Evolutionary conservation across 257 asterid genomes (phyloP).

Genomic region (Anisodus acutangulus): DNA sequence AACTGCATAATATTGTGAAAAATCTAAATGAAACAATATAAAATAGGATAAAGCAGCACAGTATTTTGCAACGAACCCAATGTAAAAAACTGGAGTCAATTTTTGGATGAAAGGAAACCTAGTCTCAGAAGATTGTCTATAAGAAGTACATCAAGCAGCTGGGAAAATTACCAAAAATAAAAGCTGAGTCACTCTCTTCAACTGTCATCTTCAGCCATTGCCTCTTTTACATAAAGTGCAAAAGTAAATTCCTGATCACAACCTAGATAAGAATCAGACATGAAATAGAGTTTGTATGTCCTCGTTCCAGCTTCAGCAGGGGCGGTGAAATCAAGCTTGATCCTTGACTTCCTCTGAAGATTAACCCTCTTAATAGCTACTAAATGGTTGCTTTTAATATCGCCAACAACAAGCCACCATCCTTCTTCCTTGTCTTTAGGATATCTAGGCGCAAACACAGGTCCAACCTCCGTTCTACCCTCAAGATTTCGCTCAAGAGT

Average conservation of each 20-base stretch:
- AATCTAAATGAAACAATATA: background rate
- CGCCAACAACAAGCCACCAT: conserved; percentile 54
- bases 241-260: conserved; percentile 47
- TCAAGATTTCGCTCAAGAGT: conserved; percentile 46
- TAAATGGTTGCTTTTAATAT: conserved; percentile 40
- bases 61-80: too few relatives aligned
- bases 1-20: background rate
- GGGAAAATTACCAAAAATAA: conserved; percentile 3
- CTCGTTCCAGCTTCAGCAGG: conserved; percentile 38
- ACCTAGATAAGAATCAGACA: conserved; percentile 49
- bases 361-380: conserved; percentile 47
- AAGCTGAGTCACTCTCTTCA: background rate
- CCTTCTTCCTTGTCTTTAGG: conserved; percentile 51
- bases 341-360: conserved; percentile 40
- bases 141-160: background rate
- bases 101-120: too few relatives aligned
- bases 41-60: background rate
- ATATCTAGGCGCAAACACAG: conserved; percentile 44
- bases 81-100: too few relatives aligned
- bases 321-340: conserved; percentile 43
- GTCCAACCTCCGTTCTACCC: conserved; percentile 42
- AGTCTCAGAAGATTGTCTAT: conserved; percentile 8
- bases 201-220: conserved; percentile 21
- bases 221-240: conserved; percentile 40
- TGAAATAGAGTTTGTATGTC: conserved; percentile 38